These are phyloP conservation scores for Tricholoma bakamatsutake DNA, from an alignment of 768 basidiomycete genomes.

Conservation along the genomic window DNA sequence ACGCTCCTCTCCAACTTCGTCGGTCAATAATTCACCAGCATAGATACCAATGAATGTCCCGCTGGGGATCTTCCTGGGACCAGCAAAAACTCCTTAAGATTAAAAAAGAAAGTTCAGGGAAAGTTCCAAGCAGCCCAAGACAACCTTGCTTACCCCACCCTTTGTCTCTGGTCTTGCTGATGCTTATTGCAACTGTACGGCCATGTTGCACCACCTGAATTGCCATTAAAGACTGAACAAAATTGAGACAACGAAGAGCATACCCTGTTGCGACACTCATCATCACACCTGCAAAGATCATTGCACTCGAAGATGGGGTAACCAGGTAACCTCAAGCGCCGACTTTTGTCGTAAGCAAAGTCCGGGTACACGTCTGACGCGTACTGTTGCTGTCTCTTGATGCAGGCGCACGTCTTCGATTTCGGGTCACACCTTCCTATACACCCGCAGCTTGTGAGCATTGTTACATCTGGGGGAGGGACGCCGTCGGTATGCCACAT, in stretches of 20 bases:
- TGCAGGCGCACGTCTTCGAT: slow-evolving; percentile 67
- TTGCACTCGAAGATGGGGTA: slow-evolving; percentile 87
- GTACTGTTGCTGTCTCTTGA: slow-evolving; percentile 46
- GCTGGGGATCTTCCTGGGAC: slow-evolving; percentile 51
- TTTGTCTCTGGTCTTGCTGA: slow-evolving; percentile 68
- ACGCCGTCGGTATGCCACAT: slow-evolving; percentile 72
- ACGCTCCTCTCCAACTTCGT: slow-evolving; percentile 58
- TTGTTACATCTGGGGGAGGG: slow-evolving; percentile 53
- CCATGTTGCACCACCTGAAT: slow-evolving; percentile 80
- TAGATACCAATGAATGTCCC: slow-evolving; percentile 83
- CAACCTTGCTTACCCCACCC: slow-evolving; percentile 67
- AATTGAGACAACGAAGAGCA: slow-evolving; percentile 15
- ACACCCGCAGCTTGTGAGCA: slow-evolving; percentile 68
- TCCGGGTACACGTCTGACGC: slow-evolving; percentile 33
- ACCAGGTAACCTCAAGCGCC: slow-evolving; percentile 41
- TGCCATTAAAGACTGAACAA: neutral
- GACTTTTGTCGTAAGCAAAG: slow-evolving; percentile 66
- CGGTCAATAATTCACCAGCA: slow-evolving; percentile 74
- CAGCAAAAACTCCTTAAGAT: slow-evolving; percentile 62
- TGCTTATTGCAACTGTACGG: slow-evolving; percentile 51
- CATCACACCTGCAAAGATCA: slow-evolving; percentile 71
- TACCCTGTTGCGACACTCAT: slow-evolving; percentile 79
- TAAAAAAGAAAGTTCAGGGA: neutral
- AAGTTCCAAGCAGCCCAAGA: neutral
- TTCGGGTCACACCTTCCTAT: slow-evolving; percentile 70